Evolutionary conservation across 2,329 filamentous ascomycete species (phyloP).

Genomic region (Fusarium brachygibbosum): DNA sequence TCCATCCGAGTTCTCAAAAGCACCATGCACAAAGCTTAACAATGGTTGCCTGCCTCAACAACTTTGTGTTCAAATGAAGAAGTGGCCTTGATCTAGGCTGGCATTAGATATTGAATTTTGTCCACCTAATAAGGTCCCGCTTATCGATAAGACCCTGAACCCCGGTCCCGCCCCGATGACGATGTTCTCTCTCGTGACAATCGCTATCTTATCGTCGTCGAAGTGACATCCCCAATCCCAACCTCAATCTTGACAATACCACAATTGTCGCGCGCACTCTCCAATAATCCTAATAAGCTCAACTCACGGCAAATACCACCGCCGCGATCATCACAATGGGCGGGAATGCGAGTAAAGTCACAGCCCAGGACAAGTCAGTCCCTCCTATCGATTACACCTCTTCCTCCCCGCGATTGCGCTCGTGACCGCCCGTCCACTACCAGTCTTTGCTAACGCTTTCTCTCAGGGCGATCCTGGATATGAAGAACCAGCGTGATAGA

Average conservation of each 20-base stretch:
- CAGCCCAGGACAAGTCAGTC: conserved; percentile 85
- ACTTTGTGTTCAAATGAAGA: too few species aligned
- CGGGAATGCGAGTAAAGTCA: conserved; percentile 69
- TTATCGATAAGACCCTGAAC: conserved; percentile 48
- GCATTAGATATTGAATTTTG: not conserved
- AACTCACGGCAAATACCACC: conserved; percentile 15
- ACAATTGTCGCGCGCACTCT: conserved; percentile 9
- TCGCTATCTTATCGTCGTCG: conserved; percentile 17
- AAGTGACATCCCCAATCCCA: conserved; percentile 8
- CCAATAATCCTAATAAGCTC: not conserved
- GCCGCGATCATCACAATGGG: conserved; percentile 60
- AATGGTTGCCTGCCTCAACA: too few species aligned
- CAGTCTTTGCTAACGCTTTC: conserved; percentile 9
- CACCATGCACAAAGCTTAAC: too few species aligned
- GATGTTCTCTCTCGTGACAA: conserved; percentile 48
- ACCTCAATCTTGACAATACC: not conserved
- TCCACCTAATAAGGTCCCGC: conserved; percentile 12
- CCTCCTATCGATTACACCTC: conserved; percentile 10
- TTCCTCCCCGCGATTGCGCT: conserved; percentile 34
- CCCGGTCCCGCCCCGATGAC: conserved; percentile 45
- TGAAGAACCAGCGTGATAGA: conserved; percentile 97
- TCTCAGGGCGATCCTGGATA: conserved; percentile 90
- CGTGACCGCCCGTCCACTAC: conserved; percentile 26
- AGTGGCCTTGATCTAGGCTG: too few species aligned
- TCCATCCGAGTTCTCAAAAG: too few species aligned